Evolutionary conservation across 2,329 filamentous ascomycete species (phyloP).

Genomic region (Monilinia vaccinii-corymbosi): DNA sequence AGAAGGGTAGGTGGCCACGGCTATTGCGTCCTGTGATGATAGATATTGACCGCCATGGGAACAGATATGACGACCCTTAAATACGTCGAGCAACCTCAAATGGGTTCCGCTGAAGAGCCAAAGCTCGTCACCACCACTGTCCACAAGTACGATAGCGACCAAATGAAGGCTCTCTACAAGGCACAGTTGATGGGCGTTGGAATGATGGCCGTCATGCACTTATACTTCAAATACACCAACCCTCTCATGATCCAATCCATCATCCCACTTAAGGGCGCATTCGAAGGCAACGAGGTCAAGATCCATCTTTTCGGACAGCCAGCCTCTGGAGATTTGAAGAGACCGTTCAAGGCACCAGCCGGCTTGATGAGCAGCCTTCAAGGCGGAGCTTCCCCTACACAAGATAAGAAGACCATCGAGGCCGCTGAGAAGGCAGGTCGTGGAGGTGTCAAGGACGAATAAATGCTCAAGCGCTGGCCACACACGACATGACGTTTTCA

Average conservation of each 20-base stretch:
- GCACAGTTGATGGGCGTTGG: conserved; percentile 89
- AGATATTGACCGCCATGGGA: neutral
- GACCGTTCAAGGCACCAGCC: conserved; percentile 81
- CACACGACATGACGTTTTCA: neutral
- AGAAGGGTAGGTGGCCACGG: conserved; percentile 66
- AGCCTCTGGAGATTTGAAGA: conserved; percentile 82
- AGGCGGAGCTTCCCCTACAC: conserved; percentile 61
- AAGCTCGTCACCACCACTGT: conserved; percentile 96
- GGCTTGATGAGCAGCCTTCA: conserved; percentile 77
- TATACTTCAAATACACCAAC: conserved; percentile 99
- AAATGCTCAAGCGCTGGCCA: conserved; percentile 11
- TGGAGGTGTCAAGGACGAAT: conserved; percentile 65
- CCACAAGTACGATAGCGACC: conserved; percentile 84
- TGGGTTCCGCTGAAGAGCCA: conserved; percentile 88
- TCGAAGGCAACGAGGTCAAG: conserved; percentile 95
- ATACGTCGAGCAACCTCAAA: conserved; percentile 91
- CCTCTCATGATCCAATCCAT: conserved; percentile 97
- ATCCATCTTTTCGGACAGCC: conserved; percentile 85
- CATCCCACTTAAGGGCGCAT: conserved; percentile 89
- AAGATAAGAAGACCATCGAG: conserved; percentile 84
- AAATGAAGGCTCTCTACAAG: conserved; percentile 80
- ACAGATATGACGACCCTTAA: conserved; percentile 94
- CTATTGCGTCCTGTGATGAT: neutral
- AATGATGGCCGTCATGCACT: conserved; percentile 98
- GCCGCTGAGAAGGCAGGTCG: conserved; percentile 66